phyloP scores from a whole-genome alignment of 305 asterid genomes.

The Fraxinus paxiana region DNA sequence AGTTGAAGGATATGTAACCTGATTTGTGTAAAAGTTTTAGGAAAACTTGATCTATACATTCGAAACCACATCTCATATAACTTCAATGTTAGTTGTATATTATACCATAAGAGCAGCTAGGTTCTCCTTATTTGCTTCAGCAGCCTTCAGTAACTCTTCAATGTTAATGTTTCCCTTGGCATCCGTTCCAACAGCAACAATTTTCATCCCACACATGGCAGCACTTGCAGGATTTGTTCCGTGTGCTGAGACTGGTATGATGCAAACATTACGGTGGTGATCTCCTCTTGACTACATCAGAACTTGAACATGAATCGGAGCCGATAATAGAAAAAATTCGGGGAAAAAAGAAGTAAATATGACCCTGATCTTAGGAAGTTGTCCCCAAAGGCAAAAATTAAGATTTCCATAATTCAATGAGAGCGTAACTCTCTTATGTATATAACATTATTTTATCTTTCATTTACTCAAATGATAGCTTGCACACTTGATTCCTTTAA shows the following conservation, averaged over 20 bases:
- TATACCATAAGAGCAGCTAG: conserved; percentile 91
- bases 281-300: conserved; percentile 81
- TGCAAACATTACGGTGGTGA: conserved; percentile 87
- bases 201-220: conserved; percentile 99
- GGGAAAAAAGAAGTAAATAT: not conserved
- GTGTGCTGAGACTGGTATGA: conserved; percentile 98
- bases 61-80: not conserved
- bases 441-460: not conserved
- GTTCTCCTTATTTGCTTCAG: conserved; percentile 73
- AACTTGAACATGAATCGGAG: conserved; percentile 17
- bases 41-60: not conserved
- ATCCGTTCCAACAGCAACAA: conserved; percentile 90
- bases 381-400: not conserved
- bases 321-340: conserved; percentile 4
- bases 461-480: not conserved
- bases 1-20: conserved; percentile 99
- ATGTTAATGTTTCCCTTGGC: conserved; percentile 95
- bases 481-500: not conserved
- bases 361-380: not conserved
- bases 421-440: not conserved
- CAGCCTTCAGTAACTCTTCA: conserved; percentile 80
- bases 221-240: conserved; percentile 99
- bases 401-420: not conserved
- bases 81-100: not conserved
- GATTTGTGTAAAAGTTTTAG: conserved; percentile 9